phyloP scores from a whole-genome alignment of 345 rosid genomes.

The Rhodamnia argentea region DNA sequence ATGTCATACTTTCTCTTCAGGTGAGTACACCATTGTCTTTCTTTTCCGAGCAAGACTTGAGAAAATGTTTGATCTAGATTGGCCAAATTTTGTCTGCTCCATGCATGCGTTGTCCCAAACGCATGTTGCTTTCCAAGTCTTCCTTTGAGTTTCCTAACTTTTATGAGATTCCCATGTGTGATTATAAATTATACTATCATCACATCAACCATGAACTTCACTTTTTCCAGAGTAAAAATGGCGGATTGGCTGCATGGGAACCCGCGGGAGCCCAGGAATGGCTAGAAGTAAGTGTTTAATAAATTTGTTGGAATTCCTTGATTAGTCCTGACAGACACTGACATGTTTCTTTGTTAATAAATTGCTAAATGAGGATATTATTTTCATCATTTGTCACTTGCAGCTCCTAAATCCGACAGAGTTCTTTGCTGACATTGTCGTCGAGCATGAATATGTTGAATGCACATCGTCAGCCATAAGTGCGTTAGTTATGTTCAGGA shows the following conservation, averaged over 20 bases:
- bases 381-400: not conserved
- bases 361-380: not conserved
- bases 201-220: not conserved
- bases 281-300: conserved; percentile 32
- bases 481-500: conserved; percentile 23
- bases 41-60: not conserved
- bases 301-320: conserved; percentile 12
- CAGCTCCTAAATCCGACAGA: conserved; percentile 58
- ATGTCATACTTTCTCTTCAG: conserved; percentile 38
- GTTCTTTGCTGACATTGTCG: conserved; percentile 33
- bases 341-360: not conserved
- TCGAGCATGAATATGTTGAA: conserved; percentile 37
- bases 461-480: conserved; percentile 43
- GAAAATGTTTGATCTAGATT: not conserved
- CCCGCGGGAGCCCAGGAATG: conserved; percentile 38
- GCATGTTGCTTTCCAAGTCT: not conserved
- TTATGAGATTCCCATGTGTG: not conserved
- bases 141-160: not conserved
- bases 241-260: conserved; percentile 58
- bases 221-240: conserved; percentile 33
- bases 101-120: not conserved
- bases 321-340: not conserved
- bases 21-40: conserved; percentile 6
- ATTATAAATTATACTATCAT: not conserved
- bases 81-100: not conserved